Base-by-base conservation (phyloP, 768 basidiomycete species). In the Hygrophorus russula region DNA sequence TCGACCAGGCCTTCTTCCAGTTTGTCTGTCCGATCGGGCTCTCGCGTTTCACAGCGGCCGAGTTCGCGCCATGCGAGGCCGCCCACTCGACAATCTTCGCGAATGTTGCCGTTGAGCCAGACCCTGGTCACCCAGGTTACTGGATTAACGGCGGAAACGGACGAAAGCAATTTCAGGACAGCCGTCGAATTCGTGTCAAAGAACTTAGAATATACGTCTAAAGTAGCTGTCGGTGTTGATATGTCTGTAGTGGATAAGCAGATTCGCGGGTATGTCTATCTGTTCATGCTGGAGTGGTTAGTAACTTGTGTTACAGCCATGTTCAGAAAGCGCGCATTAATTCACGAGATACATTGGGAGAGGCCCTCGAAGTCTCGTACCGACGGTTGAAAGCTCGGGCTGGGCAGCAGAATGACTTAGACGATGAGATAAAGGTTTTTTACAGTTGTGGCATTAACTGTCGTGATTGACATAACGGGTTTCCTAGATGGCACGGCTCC, bases 321-420 rank as follows among this genome's bases (percentile, higher is more conserved):
- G 64, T 69, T 14, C 63, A 81, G 54, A 88, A 88, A 57, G 82
- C 82, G 11, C 74, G 74, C 31, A 71, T 90, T 44, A 76, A 80
- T 47, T 76, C 76, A 10, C 66, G 72, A 39, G 78, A 88, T 52
- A 56, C 51, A 11, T 65, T 84, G 3, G 80, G 76, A 11, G 65
- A 71, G 20, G 83, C 82, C 0, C 56, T 89, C 11, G 63, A 76
- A 44, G 60, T 61, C n/a, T 67, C 73, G 0, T 78, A 76, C 48
- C 46, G 53, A 27, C 65, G 61, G 41, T 63, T 87, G 14, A 80
- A 76, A 52, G 48, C 56, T n/a, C 67, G 69, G 24, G 61, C 73
- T 4, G 61, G 63, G 29, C 60, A 68, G 42, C 65, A 69, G 33
- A 68, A 62, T 18, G 81, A 84, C 55, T 60, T 87, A 17, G 83